These are phyloP conservation scores for Chlamydomonas applanata DNA, from an alignment of 139 green algal genomes.

Conservation along the genomic window DNA sequence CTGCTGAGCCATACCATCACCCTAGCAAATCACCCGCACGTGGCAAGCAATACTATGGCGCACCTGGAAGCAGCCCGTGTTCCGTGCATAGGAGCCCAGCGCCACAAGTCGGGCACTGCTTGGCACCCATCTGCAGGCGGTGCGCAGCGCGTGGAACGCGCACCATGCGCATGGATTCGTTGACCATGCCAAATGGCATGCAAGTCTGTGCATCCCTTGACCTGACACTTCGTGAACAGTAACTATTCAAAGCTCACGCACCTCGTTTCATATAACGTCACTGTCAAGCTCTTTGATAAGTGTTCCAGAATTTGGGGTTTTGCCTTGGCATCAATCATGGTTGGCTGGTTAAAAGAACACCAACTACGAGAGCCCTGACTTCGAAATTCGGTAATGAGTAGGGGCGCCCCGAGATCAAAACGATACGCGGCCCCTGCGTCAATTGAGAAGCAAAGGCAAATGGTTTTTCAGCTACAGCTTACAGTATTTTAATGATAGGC, in stretches of 20 bases:
- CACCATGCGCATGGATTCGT: no score
- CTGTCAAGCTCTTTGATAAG: slow-evolving; percentile 67
- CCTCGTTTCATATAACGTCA: slow-evolving; percentile 84
- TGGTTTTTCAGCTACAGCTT: no score
- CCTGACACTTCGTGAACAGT: not conserved
- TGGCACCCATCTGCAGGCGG: slow-evolving; percentile 77
- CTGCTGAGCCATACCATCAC: no score
- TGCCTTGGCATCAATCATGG: slow-evolving; percentile 15
- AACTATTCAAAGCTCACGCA: slow-evolving; percentile 23
- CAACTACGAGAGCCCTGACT: no score
- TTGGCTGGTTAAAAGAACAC: not conserved
- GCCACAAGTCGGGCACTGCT: slow-evolving; percentile 76
- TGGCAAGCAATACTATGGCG: not conserved
- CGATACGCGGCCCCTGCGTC: no score
- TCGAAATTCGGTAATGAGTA: no score
- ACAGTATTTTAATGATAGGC: no score
- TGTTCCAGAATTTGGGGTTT: slow-evolving; percentile 80
- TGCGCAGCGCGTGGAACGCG: no score
- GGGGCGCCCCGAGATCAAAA: no score
- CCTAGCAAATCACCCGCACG: no score
- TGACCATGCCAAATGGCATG: not conserved
- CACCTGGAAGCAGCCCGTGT: slow-evolving; percentile 77
- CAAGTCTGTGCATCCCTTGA: not conserved
- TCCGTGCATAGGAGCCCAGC: slow-evolving; percentile 63
- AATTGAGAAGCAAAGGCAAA: no score